Base-by-base conservation (phyloP, 768 basidiomycete species). In the Leccinum rimulosum region DNA sequence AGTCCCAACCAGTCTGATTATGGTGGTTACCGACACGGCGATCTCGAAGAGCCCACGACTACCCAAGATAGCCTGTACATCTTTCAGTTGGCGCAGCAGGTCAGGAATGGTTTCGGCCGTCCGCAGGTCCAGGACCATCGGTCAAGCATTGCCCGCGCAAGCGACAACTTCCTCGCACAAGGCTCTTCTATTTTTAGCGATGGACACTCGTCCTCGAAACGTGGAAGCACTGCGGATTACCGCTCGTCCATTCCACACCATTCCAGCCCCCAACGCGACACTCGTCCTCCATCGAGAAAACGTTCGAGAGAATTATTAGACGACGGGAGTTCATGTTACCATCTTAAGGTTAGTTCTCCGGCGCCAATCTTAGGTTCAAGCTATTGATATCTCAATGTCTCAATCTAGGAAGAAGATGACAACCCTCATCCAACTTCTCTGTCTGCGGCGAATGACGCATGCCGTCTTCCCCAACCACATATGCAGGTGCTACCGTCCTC, bases 161-260 rank as follows among this genome's bases (percentile, higher is more conserved):
- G 73, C 57, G 71, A 73, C 61, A 64, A 58, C 36, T 73, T 73
- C 62, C 71, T 72, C 30, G 64, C 72, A 30, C 70, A 71, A 54
- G 73, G 60, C 22, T 73, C 73, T 0, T 70, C 71, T 6, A 62
- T 74, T 56, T 70, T 69, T 50, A 68, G 61, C 22, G 72, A 66
- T 15, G 65, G 64, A 4, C 58, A 64, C 56, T 61, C 66, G 25
- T 45, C 64, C 52, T 56, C 55, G 49, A 66, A 64, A 58, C 66
- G 62, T 49, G 61, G 48, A 50, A 55, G 56, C 35, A 55, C 58
- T 19, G 22, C 70, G 43, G 68, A 68, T 11, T 64, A 63, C 54
- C 59, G 56, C 8, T 35, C 61, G 19, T 48, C 66, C 43, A 27
- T 62, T 15, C 58, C 58, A 49, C 62, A 54, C 19, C 71, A 57